phyloP scores from a whole-genome alignment of 2,329 filamentous ascomycete species.

The Esteya vermicola region DNA sequence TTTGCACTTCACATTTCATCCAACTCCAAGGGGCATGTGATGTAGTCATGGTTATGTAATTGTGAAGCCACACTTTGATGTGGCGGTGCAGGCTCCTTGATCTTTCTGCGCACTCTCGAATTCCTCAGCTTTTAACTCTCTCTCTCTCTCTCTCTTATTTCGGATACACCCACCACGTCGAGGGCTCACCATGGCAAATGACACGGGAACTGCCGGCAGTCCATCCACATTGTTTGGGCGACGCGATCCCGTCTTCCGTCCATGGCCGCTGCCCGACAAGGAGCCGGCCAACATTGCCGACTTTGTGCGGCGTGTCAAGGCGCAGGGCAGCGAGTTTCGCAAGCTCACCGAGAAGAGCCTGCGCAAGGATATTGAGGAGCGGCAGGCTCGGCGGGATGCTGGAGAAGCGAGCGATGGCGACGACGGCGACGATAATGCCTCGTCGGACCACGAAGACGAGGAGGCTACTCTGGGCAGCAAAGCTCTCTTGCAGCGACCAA shows the following conservation, averaged over 20 bases:
- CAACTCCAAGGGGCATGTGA: no score
- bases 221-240: slow-evolving; percentile 8
- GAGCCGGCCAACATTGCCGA: slow-evolving; percentile 50
- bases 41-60: no score
- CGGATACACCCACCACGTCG: background rate
- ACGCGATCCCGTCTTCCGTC: slow-evolving; percentile 28
- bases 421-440: slow-evolving; percentile 30
- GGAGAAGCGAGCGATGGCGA: slow-evolving; percentile 27
- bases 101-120: background rate
- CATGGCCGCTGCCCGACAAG: slow-evolving; percentile 44
- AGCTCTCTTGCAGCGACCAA: slow-evolving; percentile 1
- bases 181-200: slow-evolving; percentile 6
- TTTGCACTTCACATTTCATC: background rate
- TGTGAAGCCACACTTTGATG: background rate
- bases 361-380: slow-evolving; percentile 46
- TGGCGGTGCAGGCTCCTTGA: background rate
- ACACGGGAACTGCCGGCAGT: background rate
- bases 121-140: background rate
- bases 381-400: slow-evolving; percentile 22
- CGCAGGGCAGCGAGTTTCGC: slow-evolving; percentile 69
- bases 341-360: slow-evolving; percentile 62
- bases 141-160: no score
- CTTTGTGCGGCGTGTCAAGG: slow-evolving; percentile 66
- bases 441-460: slow-evolving; percentile 21
- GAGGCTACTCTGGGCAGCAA: slow-evolving; percentile 15